phyloP scores from a whole-genome alignment of 371 early-diverging fungal genomes.

The Mucor velutinosus region DNA sequence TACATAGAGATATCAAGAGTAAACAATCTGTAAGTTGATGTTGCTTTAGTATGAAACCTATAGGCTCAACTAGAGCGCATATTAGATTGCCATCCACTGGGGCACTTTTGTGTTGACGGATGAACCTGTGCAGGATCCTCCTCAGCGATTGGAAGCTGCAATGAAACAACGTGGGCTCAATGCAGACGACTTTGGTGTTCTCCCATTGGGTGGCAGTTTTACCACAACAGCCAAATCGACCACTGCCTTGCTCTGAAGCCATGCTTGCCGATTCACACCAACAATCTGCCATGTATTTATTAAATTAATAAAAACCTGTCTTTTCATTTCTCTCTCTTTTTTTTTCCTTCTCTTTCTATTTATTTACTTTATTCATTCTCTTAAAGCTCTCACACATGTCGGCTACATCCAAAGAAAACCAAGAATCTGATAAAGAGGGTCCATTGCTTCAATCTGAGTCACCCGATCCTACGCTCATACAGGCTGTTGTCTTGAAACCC shows the following conservation, averaged over 20 bases:
- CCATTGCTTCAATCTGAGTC: conserved; percentile 33
- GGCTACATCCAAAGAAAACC: background rate
- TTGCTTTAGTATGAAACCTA: background rate
- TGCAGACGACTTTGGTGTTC: conserved; percentile 49
- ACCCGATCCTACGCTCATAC: conserved; percentile 33
- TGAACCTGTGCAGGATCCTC: conserved; percentile 63
- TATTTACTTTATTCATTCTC: background rate
- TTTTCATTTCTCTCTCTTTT: background rate
- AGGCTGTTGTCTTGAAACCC: conserved; percentile 18
- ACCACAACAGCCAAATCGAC: conserved; percentile 5
- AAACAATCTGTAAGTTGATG: conserved; percentile 64
- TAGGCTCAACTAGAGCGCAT: background rate
- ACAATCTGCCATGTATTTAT: background rate
- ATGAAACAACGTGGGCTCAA: conserved; percentile 55
- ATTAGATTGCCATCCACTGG: conserved; percentile 42
- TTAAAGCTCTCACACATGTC: background rate
- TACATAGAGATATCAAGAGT: conserved; percentile 74
- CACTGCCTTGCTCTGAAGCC: background rate
- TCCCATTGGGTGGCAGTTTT: conserved; percentile 64
- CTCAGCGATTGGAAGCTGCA: conserved; percentile 48
- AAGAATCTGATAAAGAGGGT: background rate
- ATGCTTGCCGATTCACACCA: background rate
- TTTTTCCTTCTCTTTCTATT: background rate
- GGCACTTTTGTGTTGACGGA: conserved; percentile 55
- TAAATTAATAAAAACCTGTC: background rate